Evolutionary conservation across 768 basidiomycete species (phyloP).

Genomic region (Leccinum variicolor): DNA sequence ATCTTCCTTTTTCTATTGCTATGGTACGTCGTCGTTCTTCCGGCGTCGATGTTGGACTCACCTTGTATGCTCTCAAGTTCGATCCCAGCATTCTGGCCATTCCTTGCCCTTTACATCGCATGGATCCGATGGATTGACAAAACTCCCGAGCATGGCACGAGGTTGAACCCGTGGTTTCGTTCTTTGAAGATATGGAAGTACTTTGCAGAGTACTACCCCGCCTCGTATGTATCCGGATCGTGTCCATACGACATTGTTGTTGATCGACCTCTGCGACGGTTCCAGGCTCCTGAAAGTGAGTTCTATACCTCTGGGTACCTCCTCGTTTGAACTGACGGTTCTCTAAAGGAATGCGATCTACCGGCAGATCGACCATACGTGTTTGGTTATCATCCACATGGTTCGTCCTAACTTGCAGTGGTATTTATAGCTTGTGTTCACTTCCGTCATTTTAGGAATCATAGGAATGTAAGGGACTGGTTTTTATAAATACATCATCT

Average conservation of each 20-base stretch:
- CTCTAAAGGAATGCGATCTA: slow-evolving; percentile 70
- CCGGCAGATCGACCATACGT: slow-evolving; percentile 92
- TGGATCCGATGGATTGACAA: slow-evolving; percentile 79
- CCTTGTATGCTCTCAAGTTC: slow-evolving; percentile 51
- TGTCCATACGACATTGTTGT: background rate
- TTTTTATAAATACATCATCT: background rate
- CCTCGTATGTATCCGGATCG: slow-evolving; percentile 59
- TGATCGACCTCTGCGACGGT: background rate
- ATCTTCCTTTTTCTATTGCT: slow-evolving; percentile 71
- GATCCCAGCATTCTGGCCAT: slow-evolving; percentile 84
- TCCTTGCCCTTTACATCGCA: slow-evolving; percentile 69
- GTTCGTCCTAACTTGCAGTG: slow-evolving; percentile 37
- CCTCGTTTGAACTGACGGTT: background rate
- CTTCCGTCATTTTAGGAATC: slow-evolving; percentile 57
- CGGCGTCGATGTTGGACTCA: background rate
- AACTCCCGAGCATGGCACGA: slow-evolving; percentile 69
- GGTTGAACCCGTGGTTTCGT: slow-evolving; percentile 74
- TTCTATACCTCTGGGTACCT: background rate
- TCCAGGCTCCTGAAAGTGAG: slow-evolving; percentile 35
- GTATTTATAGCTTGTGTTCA: background rate
- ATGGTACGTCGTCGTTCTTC: slow-evolving; percentile 50
- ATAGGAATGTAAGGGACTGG: slow-evolving; percentile 82
- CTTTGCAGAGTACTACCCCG: slow-evolving; percentile 90
- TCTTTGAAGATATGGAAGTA: slow-evolving; percentile 74
- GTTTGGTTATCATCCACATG: slow-evolving; percentile 99